These are phyloP conservation scores for Euphorbia schlechtendalii DNA, from an alignment of 441 rosid species.

Conservation along the genomic window DNA sequence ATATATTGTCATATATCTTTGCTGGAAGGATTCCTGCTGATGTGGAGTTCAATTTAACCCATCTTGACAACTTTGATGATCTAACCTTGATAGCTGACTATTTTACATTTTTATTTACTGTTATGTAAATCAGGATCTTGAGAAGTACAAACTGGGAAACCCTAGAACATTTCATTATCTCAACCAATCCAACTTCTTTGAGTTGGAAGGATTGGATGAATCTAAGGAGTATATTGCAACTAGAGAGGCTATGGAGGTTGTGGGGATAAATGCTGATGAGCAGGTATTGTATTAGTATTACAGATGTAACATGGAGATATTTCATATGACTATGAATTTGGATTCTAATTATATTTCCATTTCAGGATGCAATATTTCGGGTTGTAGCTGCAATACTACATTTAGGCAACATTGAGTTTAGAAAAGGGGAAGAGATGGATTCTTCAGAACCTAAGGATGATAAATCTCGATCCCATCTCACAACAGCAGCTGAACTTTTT, in stretches of 20 bases:
- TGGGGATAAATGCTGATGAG: slow-evolving; percentile 63
- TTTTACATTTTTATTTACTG: background rate
- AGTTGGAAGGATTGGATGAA: slow-evolving; percentile 62
- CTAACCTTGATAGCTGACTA: background rate
- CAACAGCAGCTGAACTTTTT: slow-evolving; percentile 75
- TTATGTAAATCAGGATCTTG: slow-evolving; percentile 15
- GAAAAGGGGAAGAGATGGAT: slow-evolving; percentile 72
- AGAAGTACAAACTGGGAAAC: slow-evolving; percentile 55
- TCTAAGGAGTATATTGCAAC: slow-evolving; percentile 60
- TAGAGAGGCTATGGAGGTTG: slow-evolving; percentile 78
- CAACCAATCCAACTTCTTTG: slow-evolving; percentile 64
- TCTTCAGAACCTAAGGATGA: slow-evolving; percentile 79
- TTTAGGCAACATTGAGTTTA: slow-evolving; percentile 84
- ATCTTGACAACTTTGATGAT: slow-evolving; percentile 1
- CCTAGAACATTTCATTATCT: slow-evolving; percentile 74
- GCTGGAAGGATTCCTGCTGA: background rate
- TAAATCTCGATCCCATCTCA: slow-evolving; percentile 63
- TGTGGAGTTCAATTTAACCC: background rate
- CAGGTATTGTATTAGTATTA: slow-evolving; percentile 57
- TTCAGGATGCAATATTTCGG: slow-evolving; percentile 81
- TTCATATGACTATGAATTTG: slow-evolving; percentile 9
- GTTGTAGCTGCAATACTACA: slow-evolving; percentile 96
- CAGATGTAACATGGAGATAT: slow-evolving; percentile 9
- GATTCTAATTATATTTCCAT: slow-evolving; percentile 23
- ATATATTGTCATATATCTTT: background rate